These are phyloP conservation scores for Xylariaceae sp. DNA, from an alignment of 2,329 filamentous ascomycete species.

Conservation along the genomic window DNA sequence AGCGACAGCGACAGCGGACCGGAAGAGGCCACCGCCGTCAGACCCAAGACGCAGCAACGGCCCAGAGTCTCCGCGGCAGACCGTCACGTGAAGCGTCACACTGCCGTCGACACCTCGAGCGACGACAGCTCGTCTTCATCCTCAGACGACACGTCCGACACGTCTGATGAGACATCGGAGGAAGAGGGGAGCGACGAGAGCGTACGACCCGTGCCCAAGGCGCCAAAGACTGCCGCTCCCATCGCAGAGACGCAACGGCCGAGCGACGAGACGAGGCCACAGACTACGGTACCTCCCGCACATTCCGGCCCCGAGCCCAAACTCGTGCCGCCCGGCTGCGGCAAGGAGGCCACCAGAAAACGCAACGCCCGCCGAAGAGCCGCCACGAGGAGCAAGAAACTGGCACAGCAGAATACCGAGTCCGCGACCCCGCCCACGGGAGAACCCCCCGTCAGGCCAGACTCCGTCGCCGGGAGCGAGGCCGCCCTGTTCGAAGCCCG, in stretches of 20 bases:
- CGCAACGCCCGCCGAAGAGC: constrained; percentile 43
- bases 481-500: constrained; percentile 40
- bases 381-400: constrained; percentile 25
- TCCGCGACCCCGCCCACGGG: neutral
- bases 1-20: constrained; percentile 19
- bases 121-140: too few relatives aligned
- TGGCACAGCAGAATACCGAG: constrained; percentile 9
- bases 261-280: too few relatives aligned
- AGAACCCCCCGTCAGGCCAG: neutral
- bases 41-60: neutral
- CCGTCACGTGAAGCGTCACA: too few relatives aligned
- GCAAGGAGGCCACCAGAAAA: constrained; percentile 40
- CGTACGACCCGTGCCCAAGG: too few relatives aligned
- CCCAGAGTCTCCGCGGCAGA: too few relatives aligned
- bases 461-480: constrained; percentile 17
- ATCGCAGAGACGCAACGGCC: too few relatives aligned
- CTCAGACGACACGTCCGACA: neutral
- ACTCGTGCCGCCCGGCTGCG: constrained; percentile 23
- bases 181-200: too few relatives aligned
- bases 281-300: too few relatives aligned
- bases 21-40: constrained; percentile 13
- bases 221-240: too few relatives aligned
- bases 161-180: too few relatives aligned
- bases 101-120: too few relatives aligned
- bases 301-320: too few relatives aligned